Percentiles rank a stretch among this genome's conserved stretches.
phyloP scores from a whole-genome alignment of 495 filamentous ascomycete species.

The Amorphotheca resinae region DNA sequence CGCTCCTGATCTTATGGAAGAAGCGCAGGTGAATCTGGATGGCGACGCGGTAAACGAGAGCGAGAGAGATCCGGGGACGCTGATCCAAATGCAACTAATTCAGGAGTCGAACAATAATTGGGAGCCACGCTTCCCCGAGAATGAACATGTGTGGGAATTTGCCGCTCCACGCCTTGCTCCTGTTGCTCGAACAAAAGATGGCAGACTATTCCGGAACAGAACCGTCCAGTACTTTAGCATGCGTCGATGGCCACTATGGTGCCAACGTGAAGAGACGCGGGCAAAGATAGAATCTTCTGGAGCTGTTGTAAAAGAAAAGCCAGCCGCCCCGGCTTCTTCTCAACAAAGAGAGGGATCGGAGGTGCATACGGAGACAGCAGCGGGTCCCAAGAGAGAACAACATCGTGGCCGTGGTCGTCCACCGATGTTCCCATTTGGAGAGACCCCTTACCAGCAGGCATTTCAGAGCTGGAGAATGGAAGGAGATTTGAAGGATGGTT shows the following conservation, averaged over 20 bases:
- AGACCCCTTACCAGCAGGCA: slow-evolving; percentile 15
- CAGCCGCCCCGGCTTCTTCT: not conserved
- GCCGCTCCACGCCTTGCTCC: not conserved
- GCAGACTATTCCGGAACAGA: not conserved
- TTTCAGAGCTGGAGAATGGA: slow-evolving; percentile 15
- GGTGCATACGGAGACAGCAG: not conserved
- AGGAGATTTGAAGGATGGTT: slow-evolving; percentile 16
- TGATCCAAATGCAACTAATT: slow-evolving; percentile 16
- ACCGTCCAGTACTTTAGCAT: slow-evolving; percentile 10
- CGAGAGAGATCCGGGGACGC: slow-evolving; percentile 1
- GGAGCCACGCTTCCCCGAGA: slow-evolving; percentile 17
- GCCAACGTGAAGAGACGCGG: slow-evolving; percentile 6
- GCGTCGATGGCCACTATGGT: slow-evolving; percentile 10
- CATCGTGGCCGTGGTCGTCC: not conserved
- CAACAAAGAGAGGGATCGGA: not conserved
- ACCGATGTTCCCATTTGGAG: slow-evolving; percentile 17
- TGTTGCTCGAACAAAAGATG: not conserved
- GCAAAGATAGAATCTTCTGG: slow-evolving; percentile 8
- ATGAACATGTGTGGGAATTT: slow-evolving; percentile 19
- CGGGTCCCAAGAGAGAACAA: not conserved
- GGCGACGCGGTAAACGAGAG: not conserved
- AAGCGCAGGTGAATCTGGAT: slow-evolving; percentile 1
- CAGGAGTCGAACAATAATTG: slow-evolving; percentile 20
- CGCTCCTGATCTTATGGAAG: slow-evolving; percentile 14
- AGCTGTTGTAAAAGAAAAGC: slow-evolving; percentile 2